phyloP scores from a whole-genome alignment of 495 filamentous ascomycete genomes.

The Thozetella sp. region DNA sequence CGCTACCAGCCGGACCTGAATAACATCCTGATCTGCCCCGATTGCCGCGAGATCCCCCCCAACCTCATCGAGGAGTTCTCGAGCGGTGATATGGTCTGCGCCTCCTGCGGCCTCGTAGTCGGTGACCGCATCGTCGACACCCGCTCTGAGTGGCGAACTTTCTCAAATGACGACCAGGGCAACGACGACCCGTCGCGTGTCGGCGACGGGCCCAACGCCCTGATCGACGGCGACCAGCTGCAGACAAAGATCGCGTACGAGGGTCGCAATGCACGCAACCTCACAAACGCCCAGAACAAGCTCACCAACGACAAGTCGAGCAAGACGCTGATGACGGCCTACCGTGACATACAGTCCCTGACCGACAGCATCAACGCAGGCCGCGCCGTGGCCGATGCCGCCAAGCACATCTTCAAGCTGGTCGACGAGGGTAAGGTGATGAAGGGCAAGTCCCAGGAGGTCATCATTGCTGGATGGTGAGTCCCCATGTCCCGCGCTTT shows the following conservation, averaged over 20 bases:
- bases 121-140: conserved; percentile 90
- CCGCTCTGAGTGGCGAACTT: conserved; percentile 97
- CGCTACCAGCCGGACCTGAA: conserved; percentile 69
- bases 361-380: conserved; percentile 86
- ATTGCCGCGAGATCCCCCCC: conserved; percentile 89
- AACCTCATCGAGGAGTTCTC: conserved; percentile 92
- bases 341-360: conserved; percentile 85
- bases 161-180: conserved; percentile 92
- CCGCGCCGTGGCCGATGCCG: conserved; percentile 76
- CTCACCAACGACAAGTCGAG: conserved; percentile 80
- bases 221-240: conserved; percentile 90
- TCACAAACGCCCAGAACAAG: conserved; percentile 89
- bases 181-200: conserved; percentile 98
- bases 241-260: conserved; percentile 86
- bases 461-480: conserved; percentile 85
- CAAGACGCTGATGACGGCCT: conserved; percentile 76
- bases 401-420: conserved; percentile 92
- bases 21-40: conserved; percentile 77
- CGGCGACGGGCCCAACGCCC: conserved; percentile 83
- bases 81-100: conserved; percentile 90
- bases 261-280: conserved; percentile 69
- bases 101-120: conserved; percentile 88
- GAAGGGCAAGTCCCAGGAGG: conserved; percentile 93
- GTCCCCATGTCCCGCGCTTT: background rate
- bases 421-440: conserved; percentile 90